Base-by-base conservation (phyloP, 805 yeast species). In the Barnettozyma californica region DNA sequence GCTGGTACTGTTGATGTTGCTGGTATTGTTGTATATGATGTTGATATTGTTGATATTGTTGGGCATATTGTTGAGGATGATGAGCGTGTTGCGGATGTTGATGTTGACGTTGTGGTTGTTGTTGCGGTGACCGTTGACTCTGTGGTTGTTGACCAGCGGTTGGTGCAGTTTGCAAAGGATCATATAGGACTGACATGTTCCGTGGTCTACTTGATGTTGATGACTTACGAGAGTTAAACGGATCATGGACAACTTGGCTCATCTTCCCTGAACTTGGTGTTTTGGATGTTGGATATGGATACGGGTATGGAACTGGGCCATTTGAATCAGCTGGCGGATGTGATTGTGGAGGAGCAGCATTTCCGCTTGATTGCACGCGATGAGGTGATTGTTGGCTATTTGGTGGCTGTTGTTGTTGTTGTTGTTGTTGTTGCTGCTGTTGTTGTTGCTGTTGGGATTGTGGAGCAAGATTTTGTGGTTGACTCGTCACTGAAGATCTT, bases 171-270 rank as follows among this genome's bases (percentile, higher is more conserved):
- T 60, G 63, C 11, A 61, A 48, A 7, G 65, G 65, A 44, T 61
- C 65, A 46, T 54, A 59, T 3, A 60, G 27, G 9, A 62, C 45
- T 4, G 65, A 61, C 58, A 59, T 49, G 26, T 56, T 52, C 48
- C 66, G 52, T 9, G 59, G 45, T 46, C 56, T 53, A 9, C 57
- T 46, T 1, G 62, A 48, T 9, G 55, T 39, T 7, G 62, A 54
- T 1, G 58, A 49, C 44, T 53, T 56, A 19, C 63, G 29, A 18
- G 59, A 60, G 16, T 51, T 39, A 7, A 59, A 60, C 7, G 62
- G 61, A 40, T 61, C 60, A n/a, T 53, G 58, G 1, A 57, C 56
- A 4, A 52, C 43, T 41, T 55, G 50, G 1, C 4, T 38, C 27
- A 35, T 51, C 44, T 48, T 50, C 10, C 31, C 21, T 10, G 41